These are phyloP conservation scores for Taxillus chinensis DNA, from an alignment of 164 flowering plant genomes.

Conservation along the genomic window DNA sequence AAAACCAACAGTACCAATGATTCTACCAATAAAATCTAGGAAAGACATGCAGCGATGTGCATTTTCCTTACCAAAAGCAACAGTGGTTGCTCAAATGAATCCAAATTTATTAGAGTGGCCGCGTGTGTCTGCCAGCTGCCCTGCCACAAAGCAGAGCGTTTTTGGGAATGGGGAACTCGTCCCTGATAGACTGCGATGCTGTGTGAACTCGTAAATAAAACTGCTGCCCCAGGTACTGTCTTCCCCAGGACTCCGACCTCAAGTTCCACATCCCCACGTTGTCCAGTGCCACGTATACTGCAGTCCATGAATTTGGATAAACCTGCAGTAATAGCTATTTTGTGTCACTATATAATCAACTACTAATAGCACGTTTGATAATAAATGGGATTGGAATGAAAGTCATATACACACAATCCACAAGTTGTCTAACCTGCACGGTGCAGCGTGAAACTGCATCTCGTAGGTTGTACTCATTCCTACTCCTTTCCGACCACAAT, in stretches of 20 bases:
- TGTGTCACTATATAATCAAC: too few species aligned
- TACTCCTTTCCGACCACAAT: slow-evolving; percentile 44
- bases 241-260: slow-evolving; percentile 61
- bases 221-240: slow-evolving; percentile 79
- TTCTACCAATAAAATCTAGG: too few species aligned
- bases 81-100: too few species aligned
- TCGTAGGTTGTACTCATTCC: slow-evolving; percentile 52
- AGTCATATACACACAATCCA: too few species aligned
- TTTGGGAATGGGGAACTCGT: slow-evolving; percentile 58
- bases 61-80: too few species aligned
- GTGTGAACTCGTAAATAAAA: slow-evolving; percentile 66
- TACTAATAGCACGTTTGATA: too few species aligned
- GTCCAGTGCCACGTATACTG: slow-evolving; percentile 61
- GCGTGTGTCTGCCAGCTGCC: slow-evolving; percentile 15
- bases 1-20: too few species aligned
- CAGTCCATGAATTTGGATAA: slow-evolving; percentile 81
- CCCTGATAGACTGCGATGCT: slow-evolving; percentile 39
- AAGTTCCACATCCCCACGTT: slow-evolving; percentile 96
- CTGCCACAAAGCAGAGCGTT: slow-evolving; percentile 73
- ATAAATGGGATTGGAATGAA: too few species aligned
- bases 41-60: too few species aligned
- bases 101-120: neutral
- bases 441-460: slow-evolving; percentile 69
- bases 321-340: slow-evolving; percentile 32
- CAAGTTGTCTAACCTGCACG: slow-evolving; percentile 36